A percentile compares a stretch with the other conserved stretches of the same genome.
phyloP scores from a whole-genome alignment of 1,139 yeast genomes.

The Wickerhamomyces sp. region DNA sequence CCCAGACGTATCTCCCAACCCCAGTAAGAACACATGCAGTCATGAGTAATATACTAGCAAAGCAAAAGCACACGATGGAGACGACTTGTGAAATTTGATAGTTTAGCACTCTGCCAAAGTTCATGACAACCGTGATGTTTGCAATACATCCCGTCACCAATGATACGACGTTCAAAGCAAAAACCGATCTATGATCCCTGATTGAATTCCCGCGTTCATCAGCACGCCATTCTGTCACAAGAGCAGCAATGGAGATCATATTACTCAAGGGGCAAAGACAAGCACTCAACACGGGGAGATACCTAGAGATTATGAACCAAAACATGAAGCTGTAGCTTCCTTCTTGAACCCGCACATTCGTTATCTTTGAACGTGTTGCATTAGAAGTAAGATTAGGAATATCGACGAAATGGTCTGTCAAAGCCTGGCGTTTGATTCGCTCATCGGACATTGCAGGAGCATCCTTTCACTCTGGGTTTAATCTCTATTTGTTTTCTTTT shows the following conservation, averaged over 20 bases:
- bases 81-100: slow-evolving; percentile 56
- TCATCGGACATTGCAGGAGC: no score
- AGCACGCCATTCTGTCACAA: slow-evolving; percentile 66
- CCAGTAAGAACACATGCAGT: slow-evolving; percentile 39
- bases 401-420: slow-evolving; percentile 2
- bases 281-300: slow-evolving; percentile 65
- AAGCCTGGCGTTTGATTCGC: not conserved
- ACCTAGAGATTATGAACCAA: slow-evolving; percentile 18
- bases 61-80: slow-evolving; percentile 58
- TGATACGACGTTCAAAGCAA: slow-evolving; percentile 55
- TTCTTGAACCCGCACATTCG: slow-evolving; percentile 10
- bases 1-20: slow-evolving; percentile 33
- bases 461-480: no score
- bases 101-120: slow-evolving; percentile 53
- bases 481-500: no score
- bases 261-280: slow-evolving; percentile 77
- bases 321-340: slow-evolving; percentile 14
- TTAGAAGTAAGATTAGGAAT: slow-evolving; percentile 12
- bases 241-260: slow-evolving; percentile 63
- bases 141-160: slow-evolving; percentile 61
- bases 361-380: slow-evolving; percentile 12
- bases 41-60: slow-evolving; percentile 49
- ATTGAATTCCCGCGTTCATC: slow-evolving; percentile 26
- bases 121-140: slow-evolving; percentile 58
- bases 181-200: slow-evolving; percentile 37